phyloP scores from a whole-genome alignment of 495 filamentous ascomycete species.

The Rhypophila decipiens region DNA sequence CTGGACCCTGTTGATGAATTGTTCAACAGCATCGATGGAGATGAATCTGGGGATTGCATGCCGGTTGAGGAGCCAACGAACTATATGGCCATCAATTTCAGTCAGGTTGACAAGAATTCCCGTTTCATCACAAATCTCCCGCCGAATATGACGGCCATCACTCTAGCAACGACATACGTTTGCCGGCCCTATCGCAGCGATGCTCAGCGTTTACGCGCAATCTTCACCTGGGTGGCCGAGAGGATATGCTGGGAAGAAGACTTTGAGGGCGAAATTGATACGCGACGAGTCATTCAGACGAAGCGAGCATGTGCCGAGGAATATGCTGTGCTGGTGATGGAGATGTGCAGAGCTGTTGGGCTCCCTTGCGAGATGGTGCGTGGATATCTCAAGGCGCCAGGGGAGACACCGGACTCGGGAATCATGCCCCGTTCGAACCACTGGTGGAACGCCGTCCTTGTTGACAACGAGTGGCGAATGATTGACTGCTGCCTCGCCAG shows the following conservation, averaged over 20 bases:
- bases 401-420: conserved; percentile 71
- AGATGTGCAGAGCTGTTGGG: conserved; percentile 91
- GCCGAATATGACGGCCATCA: conserved; percentile 76
- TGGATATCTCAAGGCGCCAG: conserved; percentile 86
- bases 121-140: conserved; percentile 88
- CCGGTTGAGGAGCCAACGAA: conserved; percentile 78
- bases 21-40: conserved; percentile 78
- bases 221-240: conserved; percentile 95
- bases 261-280: conserved; percentile 71
- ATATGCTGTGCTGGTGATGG: conserved; percentile 76
- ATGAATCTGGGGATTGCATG: conserved; percentile 79
- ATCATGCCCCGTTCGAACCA: conserved; percentile 79
- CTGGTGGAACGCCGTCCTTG: conserved; percentile 95
- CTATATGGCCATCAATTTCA: conserved; percentile 71
- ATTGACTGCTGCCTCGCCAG: conserved; percentile 92
- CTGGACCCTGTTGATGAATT: conserved; percentile 85
- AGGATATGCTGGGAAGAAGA: conserved; percentile 96
- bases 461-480: conserved; percentile 92
- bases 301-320: conserved; percentile 86
- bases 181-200: conserved; percentile 94
- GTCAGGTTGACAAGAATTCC: conserved; percentile 89
- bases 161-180: conserved; percentile 83
- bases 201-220: conserved; percentile 84
- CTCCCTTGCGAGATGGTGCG: conserved; percentile 76
- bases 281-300: conserved; percentile 72